phyloP scores from a whole-genome alignment of 2,329 filamentous ascomycete genomes.

The Aspergillus caelatus region DNA sequence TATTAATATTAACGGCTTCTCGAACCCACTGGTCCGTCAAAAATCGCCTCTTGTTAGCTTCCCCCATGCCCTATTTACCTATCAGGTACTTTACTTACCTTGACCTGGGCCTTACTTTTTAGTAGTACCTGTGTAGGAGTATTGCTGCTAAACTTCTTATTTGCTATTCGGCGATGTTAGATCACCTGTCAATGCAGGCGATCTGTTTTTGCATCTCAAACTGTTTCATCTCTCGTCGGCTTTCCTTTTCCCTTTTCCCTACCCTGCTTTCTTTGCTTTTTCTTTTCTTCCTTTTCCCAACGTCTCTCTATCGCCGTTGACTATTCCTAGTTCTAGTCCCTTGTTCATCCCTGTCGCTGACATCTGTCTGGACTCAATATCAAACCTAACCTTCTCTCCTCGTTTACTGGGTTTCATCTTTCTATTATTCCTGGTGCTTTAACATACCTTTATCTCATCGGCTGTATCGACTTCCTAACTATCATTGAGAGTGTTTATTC shows the following conservation, averaged over 20 bases:
- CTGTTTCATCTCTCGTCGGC: slow-evolving; percentile 25
- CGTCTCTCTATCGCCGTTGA: background rate
- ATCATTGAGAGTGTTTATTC: background rate
- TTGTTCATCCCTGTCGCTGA: slow-evolving; percentile 3
- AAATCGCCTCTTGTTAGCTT: slow-evolving; percentile 21
- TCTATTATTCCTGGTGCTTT: background rate
- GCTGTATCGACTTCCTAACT: background rate
- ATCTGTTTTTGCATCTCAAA: slow-evolving; percentile 28
- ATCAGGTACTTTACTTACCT: background rate
- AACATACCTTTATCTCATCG: background rate
- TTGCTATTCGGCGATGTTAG: slow-evolving; percentile 21
- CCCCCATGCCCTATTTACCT: slow-evolving; percentile 8
- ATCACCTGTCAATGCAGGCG: slow-evolving; percentile 31
- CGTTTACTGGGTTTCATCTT: background rate
- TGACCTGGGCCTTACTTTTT: background rate
- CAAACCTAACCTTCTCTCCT: slow-evolving; percentile 3
- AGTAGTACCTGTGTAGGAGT: slow-evolving; percentile 5
- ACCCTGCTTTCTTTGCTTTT: slow-evolving; percentile 15
- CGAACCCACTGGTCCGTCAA: slow-evolving; percentile 21
- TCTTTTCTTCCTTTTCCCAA: slow-evolving; percentile 8
- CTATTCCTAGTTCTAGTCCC: slow-evolving; percentile 6
- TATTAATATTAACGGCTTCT: slow-evolving; percentile 22
- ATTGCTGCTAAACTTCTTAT: slow-evolving; percentile 23
- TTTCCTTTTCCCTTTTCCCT: slow-evolving; percentile 9
- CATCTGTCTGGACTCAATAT: slow-evolving; percentile 1